These are phyloP conservation scores for Flaveria floridana DNA, from an alignment of 140 eudicot genomes.

Conservation along the genomic window DNA sequence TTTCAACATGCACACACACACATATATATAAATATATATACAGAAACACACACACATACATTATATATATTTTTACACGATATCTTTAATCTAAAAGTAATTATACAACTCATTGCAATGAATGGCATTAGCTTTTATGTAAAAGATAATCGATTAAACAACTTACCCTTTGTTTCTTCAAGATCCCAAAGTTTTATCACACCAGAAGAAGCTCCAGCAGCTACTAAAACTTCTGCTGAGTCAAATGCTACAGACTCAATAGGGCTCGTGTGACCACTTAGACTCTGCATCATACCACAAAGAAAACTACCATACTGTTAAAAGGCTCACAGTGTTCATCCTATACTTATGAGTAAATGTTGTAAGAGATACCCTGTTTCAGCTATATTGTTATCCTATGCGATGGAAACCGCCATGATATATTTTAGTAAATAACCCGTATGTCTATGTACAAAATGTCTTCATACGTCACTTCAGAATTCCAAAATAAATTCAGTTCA, in stretches of 20 bases:
- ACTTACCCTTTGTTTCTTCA: conserved; percentile 83
- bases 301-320: conserved; percentile 15
- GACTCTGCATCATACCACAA: conserved; percentile 55
- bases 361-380: conserved; percentile 10
- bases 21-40: too few relatives aligned
- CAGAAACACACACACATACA: background rate
- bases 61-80: conserved; percentile 7
- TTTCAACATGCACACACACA: conserved; percentile 4
- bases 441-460: conserved; percentile 19
- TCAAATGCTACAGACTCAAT: conserved; percentile 90
- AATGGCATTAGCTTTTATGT: conserved; percentile 11
- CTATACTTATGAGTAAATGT: background rate
- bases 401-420: conserved; percentile 9
- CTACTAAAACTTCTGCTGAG: conserved; percentile 72
- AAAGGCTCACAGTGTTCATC: conserved; percentile 19
- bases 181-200: conserved; percentile 85
- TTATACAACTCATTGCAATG: conserved; percentile 15
- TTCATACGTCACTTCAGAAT: background rate
- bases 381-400: conserved; percentile 16
- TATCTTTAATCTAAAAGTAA: conserved; percentile 8
- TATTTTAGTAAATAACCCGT: conserved; percentile 8
- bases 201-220: conserved; percentile 95
- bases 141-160: conserved; percentile 17
- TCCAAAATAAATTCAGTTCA: background rate
- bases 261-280: conserved; percentile 93